Evolutionary conservation across 495 filamentous ascomycete genomes (phyloP).

Genomic region (Cercophora sp.): DNA sequence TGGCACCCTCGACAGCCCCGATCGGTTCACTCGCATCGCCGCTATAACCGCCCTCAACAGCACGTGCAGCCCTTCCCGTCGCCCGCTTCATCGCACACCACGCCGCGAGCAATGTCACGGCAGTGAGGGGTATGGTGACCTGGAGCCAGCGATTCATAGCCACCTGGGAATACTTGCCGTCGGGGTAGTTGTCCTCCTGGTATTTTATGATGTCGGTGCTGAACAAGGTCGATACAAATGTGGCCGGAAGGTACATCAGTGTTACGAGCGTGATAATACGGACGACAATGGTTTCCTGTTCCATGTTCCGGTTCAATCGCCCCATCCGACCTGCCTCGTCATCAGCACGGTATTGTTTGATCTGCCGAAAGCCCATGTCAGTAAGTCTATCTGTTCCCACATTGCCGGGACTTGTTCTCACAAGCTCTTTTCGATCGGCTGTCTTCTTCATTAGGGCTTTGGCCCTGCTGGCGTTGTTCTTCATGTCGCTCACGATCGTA

Average conservation of each 20-base stretch:
- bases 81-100: constrained; percentile 12
- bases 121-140: constrained; percentile 40
- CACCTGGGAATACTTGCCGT: constrained; percentile 31
- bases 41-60: background rate
- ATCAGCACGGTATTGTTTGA: constrained; percentile 29
- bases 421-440: constrained; percentile 34
- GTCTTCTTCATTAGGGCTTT: constrained; percentile 32
- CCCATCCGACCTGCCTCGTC: constrained; percentile 34
- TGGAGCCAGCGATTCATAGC: constrained; percentile 42
- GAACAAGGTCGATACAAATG: constrained; percentile 48
- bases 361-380: background rate
- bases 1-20: background rate
- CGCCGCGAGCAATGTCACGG: constrained; percentile 15
- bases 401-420: constrained; percentile 16
- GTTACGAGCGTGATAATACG: constrained; percentile 42
- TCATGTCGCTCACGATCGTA: constrained; percentile 33
- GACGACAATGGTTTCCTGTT: constrained; percentile 39
- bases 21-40: background rate
- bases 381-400: background rate
- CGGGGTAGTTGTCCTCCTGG: constrained; percentile 23
- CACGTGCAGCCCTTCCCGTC: background rate
- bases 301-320: constrained; percentile 29
- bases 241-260: constrained; percentile 41
- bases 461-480: constrained; percentile 34
- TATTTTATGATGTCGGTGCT: constrained; percentile 46